Evolutionary conservation across 2,329 filamentous ascomycete species (phyloP), one percentile per base, ranked within the genome.

Genomic region (Botrytis squamosa): DNA sequence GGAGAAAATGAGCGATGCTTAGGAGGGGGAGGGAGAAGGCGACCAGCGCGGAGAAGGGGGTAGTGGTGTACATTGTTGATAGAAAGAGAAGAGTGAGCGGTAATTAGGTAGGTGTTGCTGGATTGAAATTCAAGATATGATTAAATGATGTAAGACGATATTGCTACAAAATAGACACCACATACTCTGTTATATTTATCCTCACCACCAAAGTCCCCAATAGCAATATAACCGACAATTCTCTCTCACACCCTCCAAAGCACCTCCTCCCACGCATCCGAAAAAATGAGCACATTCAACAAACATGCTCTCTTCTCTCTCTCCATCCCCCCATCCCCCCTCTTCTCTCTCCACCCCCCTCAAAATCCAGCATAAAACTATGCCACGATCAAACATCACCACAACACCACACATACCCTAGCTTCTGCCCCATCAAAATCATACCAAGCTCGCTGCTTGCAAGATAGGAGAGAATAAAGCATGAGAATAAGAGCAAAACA

Each of bases 1-100:
- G 84, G 6, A 83, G 81, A 83, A 89, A 90, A 79, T 91, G 88
- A 22, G 88, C 88, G 59, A 86, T 82, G 29, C 83, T 82, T 70
- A 86, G 77, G 72, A 85, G 70, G 29, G 29, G n/a, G 33, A 62
- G 70, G 20, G 22, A 25, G 14, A 63, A 42, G 12, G 76, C 79
- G 75, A 84, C 78, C 70, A 84, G 80, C 66, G 81, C 74, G 64
- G 84, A 78, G 72, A 83, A 40, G 40, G 3, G 3, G 18, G 38
- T 18, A 0, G 25, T 29, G n/a, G 18, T 29, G 38, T 63, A 20
- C 40, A 64, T 64, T 29, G 25, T 64, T 8, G 36, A n/a, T 36
- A 1, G 4, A 1, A n/a, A 3, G 36, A 40, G 29, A 7, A 25
- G 25, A 64, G 14, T 8, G 16, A 42, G 14, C 12, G 36, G 22